Conservation (phyloP, 805 yeast genomes). For the Starmerella ratchasimensis region DNA sequence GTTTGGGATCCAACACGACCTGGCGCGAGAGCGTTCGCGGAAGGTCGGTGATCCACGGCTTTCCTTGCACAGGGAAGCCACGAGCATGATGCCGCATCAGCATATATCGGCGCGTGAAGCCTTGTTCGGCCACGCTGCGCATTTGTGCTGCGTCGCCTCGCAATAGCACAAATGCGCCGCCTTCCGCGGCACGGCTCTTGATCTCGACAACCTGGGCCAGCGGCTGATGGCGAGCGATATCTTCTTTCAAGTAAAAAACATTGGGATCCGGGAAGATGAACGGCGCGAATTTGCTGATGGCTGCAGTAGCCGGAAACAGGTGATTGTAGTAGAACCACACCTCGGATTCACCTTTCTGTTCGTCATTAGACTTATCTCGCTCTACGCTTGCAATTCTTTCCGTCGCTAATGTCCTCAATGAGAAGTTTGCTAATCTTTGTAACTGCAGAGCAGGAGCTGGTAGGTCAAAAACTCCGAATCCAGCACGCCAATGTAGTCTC, state of each 20-base stretch:
- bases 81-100: conserved; percentile 9
- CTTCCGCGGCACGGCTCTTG: conserved; percentile 66
- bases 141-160: conserved; percentile 35
- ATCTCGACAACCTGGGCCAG: conserved; percentile 40
- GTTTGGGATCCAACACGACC: conserved; percentile 41
- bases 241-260: conserved; percentile 1
- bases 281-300: background rate
- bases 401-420: no score
- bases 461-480: no score
- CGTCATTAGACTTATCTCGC: no score
- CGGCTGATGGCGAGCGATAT: background rate
- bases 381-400: no score
- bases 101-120: conserved; percentile 9
- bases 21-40: conserved; percentile 56
- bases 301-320: conserved; percentile 8
- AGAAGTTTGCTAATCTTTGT: no score
- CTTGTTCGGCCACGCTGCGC: conserved; percentile 7
- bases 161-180: conserved; percentile 84
- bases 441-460: no score
- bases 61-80: conserved; percentile 70
- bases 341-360: background rate
- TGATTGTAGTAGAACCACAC: conserved; percentile 12
- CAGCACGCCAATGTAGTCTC: no score
- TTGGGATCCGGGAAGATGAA: conserved; percentile 14
- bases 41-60: conserved; percentile 93